A percentile compares a stretch with the other conserved stretches of the same genome.
These are phyloP conservation scores for Rhizoctonia solani DNA, from an alignment of 1,284 basidiomycete species.

Conservation along the genomic window DNA sequence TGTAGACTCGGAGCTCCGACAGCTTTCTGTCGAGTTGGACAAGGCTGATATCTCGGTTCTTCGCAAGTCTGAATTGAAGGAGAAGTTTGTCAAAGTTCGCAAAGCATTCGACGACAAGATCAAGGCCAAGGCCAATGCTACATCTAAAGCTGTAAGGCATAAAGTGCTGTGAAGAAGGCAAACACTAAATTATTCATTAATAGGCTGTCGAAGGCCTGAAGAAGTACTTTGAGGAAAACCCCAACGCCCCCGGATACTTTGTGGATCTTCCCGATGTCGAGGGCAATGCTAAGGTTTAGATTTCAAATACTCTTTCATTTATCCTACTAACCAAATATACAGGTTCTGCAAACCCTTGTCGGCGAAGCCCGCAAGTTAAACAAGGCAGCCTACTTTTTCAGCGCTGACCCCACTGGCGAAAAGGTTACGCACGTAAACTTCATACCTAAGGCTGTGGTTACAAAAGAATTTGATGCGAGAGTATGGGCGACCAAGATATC, in stretches of 20 bases:
- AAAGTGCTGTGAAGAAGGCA: neutral
- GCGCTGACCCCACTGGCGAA: conserved; percentile 64
- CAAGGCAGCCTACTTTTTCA: conserved; percentile 90
- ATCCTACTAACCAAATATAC: conserved; percentile 34
- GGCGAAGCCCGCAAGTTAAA: conserved; percentile 75
- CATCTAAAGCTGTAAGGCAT: conserved; percentile 72
- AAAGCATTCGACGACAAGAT: conserved; percentile 85
- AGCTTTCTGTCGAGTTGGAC: conserved; percentile 80
- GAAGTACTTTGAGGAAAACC: conserved; percentile 76
- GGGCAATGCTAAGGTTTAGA: conserved; percentile 76
- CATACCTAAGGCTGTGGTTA: conserved; percentile 69
- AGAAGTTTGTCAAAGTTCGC: conserved; percentile 70
- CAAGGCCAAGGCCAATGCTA: conserved; percentile 80
- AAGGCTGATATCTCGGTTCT: conserved; percentile 88
- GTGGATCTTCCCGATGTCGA: conserved; percentile 66
- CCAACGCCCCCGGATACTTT: conserved; percentile 70
- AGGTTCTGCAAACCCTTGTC: conserved; percentile 79
- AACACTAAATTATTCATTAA: neutral
- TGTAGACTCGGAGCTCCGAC: conserved; percentile 86
- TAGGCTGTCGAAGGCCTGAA: conserved; percentile 74
- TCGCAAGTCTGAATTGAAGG: conserved; percentile 79
- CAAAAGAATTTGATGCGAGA: conserved; percentile 73
- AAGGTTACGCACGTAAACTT: conserved; percentile 91
- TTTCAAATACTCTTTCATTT: neutral
- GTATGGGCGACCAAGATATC: conserved; percentile 80